Evolutionary conservation across 2,329 filamentous ascomycete species (phyloP).

Genomic region (Boeremia exigua): DNA sequence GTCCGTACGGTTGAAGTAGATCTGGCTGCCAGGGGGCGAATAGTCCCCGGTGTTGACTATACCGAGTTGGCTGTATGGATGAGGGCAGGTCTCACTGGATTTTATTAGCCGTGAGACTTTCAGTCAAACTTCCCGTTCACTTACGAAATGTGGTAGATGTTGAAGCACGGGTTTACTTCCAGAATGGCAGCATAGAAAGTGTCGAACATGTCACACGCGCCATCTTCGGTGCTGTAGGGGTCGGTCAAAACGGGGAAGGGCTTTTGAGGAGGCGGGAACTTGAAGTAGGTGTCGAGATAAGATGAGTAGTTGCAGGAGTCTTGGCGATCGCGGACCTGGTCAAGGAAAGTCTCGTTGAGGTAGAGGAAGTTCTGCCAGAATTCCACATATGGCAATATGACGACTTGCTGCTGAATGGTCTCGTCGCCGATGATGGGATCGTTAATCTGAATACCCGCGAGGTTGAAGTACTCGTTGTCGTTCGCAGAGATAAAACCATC

Average conservation of each 20-base stretch:
- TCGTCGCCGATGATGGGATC: slow-evolving; percentile 54
- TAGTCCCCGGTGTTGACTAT: slow-evolving; percentile 50
- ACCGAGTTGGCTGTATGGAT: slow-evolving; percentile 46
- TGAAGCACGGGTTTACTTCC: slow-evolving; percentile 58
- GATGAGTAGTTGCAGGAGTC: slow-evolving; percentile 35
- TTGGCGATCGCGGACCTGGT: slow-evolving; percentile 41
- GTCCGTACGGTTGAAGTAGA: slow-evolving; percentile 61
- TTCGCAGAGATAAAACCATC: slow-evolving; percentile 61
- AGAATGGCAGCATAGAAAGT: slow-evolving; percentile 48
- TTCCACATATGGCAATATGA: slow-evolving; percentile 45
- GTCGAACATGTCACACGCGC: slow-evolving; percentile 50
- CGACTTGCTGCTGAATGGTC: slow-evolving; percentile 47
- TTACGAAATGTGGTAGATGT: slow-evolving; percentile 55
- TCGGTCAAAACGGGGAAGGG: slow-evolving; percentile 42
- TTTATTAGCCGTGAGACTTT: no score
- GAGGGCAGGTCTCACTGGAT: slow-evolving; percentile 50
- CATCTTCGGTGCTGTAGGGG: slow-evolving; percentile 26
- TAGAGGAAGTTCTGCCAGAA: slow-evolving; percentile 51
- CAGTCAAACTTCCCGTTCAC: no score
- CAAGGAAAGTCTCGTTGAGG: slow-evolving; percentile 53
- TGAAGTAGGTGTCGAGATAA: slow-evolving; percentile 43
- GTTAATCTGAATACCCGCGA: slow-evolving; percentile 59
- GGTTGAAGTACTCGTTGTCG: slow-evolving; percentile 58
- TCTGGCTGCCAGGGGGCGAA: slow-evolving; percentile 45
- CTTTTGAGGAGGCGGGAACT: slow-evolving; percentile 48